These are phyloP conservation scores for Alloteropsis semialata DNA, from an alignment of 176 grass and related monocot genomes.

Conservation along the genomic window DNA sequence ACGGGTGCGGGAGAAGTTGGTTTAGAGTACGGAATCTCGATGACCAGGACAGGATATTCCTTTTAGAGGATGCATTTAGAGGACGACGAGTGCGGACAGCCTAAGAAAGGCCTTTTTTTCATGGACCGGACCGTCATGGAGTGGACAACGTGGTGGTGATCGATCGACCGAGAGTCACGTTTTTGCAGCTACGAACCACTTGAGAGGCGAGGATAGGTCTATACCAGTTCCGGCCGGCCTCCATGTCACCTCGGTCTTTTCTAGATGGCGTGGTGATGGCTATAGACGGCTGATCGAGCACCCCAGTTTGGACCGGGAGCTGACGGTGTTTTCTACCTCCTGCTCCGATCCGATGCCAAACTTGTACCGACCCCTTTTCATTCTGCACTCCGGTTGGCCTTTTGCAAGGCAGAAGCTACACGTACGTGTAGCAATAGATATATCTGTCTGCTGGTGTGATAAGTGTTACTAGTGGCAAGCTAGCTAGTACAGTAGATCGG, in stretches of 20 bases:
- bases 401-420: background rate
- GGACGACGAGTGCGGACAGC: too few species aligned
- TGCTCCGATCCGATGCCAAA: background rate
- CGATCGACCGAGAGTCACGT: background rate
- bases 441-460: background rate
- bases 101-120: background rate
- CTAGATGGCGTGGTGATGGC: background rate
- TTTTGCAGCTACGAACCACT: background rate
- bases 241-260: background rate
- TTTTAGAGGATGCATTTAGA: too few species aligned
- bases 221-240: background rate
- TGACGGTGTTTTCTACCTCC: background rate
- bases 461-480: background rate
- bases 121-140: background rate
- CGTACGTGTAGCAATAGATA: background rate
- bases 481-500: background rate
- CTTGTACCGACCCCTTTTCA: background rate
- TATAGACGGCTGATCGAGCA: slow-evolving; percentile 1
- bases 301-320: slow-evolving; percentile 1
- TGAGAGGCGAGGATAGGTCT: background rate
- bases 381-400: background rate
- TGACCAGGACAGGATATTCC: too few species aligned
- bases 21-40: too few species aligned
- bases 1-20: too few species aligned
- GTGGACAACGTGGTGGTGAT: background rate